These are phyloP conservation scores for Dactylonectria estremocensis DNA, from an alignment of 2,329 filamentous ascomycete species.

Conservation along the genomic window DNA sequence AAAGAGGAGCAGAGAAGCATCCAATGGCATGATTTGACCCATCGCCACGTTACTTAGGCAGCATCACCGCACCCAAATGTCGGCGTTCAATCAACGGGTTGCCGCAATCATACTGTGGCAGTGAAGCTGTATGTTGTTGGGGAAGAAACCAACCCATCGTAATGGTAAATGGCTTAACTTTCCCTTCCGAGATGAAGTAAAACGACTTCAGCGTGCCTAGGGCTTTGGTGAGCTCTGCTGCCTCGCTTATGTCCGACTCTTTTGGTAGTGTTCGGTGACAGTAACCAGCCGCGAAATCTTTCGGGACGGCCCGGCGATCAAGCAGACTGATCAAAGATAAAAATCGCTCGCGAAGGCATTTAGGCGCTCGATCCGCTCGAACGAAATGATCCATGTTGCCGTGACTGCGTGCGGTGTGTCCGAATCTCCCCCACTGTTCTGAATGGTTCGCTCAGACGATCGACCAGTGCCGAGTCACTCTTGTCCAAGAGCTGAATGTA, in stretches of 20 bases:
- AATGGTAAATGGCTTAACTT: too few species aligned
- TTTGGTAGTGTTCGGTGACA: background rate
- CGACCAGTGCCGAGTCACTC: constrained; percentile 29
- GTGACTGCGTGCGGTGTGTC: constrained; percentile 45
- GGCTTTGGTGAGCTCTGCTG: constrained; percentile 30
- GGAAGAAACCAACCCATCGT: too few species aligned
- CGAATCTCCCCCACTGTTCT: constrained; percentile 47
- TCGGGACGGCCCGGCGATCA: constrained; percentile 50
- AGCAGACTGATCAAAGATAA: constrained; percentile 53
- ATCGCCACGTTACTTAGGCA: too few species aligned
- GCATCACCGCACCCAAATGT: too few species aligned
- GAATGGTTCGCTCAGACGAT: constrained; percentile 49
- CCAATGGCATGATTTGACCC: too few species aligned
- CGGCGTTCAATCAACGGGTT: too few species aligned
- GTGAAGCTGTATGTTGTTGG: too few species aligned
- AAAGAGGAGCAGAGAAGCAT: too few species aligned
- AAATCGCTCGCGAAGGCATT: constrained; percentile 45
- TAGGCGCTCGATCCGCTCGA: constrained; percentile 50
- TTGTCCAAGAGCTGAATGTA: constrained; percentile 51
- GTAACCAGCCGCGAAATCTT: constrained; percentile 40
- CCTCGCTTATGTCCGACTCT: background rate
- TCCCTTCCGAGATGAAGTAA: constrained; percentile 32
- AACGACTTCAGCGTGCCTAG: constrained; percentile 49
- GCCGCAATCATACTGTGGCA: too few species aligned
- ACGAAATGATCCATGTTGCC: constrained; percentile 51